Conservation (phyloP, 1,139 yeast species). For the Yarrowia galli region DNA sequence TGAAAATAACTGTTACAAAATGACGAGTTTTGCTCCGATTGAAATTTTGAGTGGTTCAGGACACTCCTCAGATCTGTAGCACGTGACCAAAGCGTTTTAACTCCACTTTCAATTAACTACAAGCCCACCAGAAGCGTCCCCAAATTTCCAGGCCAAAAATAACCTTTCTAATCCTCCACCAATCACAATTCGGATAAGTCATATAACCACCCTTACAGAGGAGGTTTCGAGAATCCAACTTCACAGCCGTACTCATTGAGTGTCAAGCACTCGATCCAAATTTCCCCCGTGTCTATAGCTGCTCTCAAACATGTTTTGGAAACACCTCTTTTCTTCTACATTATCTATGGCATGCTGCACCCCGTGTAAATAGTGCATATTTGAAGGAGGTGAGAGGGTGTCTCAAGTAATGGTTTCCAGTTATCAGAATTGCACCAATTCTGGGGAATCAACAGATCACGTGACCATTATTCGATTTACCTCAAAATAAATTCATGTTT, state of each 20-base stretch:
- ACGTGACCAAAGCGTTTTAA: no score
- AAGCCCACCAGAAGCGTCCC: background rate
- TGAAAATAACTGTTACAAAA: no score
- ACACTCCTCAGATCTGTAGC: no score
- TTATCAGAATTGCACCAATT: background rate
- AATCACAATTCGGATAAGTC: background rate
- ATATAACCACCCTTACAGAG: background rate
- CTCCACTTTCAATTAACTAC: no score
- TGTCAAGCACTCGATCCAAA: no score
- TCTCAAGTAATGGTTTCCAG: no score
- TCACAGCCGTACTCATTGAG: no score
- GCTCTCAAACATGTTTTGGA: no score
- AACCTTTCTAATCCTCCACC: background rate
- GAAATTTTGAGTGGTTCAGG: background rate
- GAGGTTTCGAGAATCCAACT: background rate
- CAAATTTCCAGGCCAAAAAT: background rate
- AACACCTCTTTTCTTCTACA: background rate
- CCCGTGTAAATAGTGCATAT: conserved; percentile 24
- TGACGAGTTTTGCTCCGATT: background rate
- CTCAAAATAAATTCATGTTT: no score
- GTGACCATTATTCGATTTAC: background rate
- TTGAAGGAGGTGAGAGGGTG: no score
- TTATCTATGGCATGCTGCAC: conserved; percentile 20
- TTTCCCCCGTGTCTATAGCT: no score
- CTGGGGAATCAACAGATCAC: background rate